phyloP scores from a whole-genome alignment of 176 grass and related monocot species.

The Raddia distichophylla region DNA sequence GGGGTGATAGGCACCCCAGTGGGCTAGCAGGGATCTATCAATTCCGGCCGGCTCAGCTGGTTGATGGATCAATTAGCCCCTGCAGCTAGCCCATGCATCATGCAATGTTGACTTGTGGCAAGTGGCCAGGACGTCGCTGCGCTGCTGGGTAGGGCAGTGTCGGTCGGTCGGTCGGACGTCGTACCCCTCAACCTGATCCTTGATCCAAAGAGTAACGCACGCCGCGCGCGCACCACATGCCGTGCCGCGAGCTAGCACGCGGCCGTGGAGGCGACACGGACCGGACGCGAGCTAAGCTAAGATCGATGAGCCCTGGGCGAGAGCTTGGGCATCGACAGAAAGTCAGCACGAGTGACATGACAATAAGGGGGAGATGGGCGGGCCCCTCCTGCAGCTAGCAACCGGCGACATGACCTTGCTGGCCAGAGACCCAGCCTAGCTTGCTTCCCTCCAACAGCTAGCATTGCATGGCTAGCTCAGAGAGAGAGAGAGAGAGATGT shows the following conservation, averaged over 20 bases:
- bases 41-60: not conserved
- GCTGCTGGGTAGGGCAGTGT: not conserved
- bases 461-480: too few species aligned
- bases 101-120: not conserved
- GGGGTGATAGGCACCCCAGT: not conserved
- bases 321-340: conserved; percentile 27
- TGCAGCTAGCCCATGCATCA: not conserved
- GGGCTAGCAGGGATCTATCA: not conserved
- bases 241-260: not conserved
- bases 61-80: not conserved
- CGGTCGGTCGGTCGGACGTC: not conserved
- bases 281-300: too few species aligned
- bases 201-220: not conserved
- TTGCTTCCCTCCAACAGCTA: too few species aligned
- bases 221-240: conserved; percentile 41
- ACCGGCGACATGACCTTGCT: not conserved
- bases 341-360: conserved; percentile 55
- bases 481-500: not conserved
- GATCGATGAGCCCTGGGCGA: not conserved
- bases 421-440: too few species aligned
- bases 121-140: not conserved
- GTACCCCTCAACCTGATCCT: not conserved
- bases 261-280: not conserved
- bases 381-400: not conserved
- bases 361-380: not conserved